Percentiles rank a stretch among this genome's conserved stretches.
Conservation (phyloP, 768 basidiomycete species). For the Russula emetica region DNA sequence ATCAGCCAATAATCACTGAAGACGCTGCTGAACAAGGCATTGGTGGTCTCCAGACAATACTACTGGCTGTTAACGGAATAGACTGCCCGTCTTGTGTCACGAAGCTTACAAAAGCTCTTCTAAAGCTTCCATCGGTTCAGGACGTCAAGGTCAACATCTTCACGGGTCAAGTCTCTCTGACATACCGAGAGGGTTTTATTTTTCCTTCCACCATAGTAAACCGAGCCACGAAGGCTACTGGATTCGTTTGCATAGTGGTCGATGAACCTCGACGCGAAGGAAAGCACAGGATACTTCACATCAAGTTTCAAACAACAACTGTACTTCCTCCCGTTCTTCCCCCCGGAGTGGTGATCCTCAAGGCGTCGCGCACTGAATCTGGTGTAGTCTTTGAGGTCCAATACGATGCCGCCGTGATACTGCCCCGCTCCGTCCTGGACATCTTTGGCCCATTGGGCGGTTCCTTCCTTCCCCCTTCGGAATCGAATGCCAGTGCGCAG, state of each 20-base stretch:
- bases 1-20: neutral
- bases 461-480: constrained; percentile 31
- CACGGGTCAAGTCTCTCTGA: constrained; percentile 21
- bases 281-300: constrained; percentile 14
- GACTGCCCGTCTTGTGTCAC: constrained; percentile 23
- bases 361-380: neutral
- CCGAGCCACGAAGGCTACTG: constrained; percentile 17
- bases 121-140: constrained; percentile 21
- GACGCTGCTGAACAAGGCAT: constrained; percentile 10
- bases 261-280: constrained; percentile 11
- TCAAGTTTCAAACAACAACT: neutral
- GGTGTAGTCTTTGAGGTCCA: constrained; percentile 16
- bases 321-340: constrained; percentile 9
- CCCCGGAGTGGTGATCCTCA: constrained; percentile 8
- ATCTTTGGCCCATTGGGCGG: constrained; percentile 28
- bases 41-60: neutral
- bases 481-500: constrained; percentile 29
- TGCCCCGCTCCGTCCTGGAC: constrained; percentile 36
- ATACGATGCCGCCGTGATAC: constrained; percentile 31
- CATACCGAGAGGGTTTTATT: constrained; percentile 19
- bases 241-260: constrained; percentile 10
- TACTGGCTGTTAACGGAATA: constrained; percentile 22
- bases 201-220: constrained; percentile 15
- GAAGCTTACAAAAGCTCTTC: constrained; percentile 17
- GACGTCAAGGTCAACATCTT: constrained; percentile 23